phyloP scores from a whole-genome alignment of 2,329 filamentous ascomycete species.

The Monosporascus sp. region DNA sequence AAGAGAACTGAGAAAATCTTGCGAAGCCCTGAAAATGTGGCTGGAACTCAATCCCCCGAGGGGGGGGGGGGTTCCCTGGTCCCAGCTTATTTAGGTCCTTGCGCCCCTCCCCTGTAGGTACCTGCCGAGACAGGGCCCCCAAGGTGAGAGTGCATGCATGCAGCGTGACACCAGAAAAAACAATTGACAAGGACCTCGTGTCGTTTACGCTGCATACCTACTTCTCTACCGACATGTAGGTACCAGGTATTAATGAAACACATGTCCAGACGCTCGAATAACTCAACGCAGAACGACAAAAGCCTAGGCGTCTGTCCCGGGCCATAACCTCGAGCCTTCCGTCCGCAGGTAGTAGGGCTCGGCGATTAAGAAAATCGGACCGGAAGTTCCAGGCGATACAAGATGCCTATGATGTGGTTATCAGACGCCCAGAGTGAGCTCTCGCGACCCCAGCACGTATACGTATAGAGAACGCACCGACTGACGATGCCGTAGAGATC shows the following conservation, averaged over 20 bases:
- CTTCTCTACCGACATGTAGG: too few relatives aligned
- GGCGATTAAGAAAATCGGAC: too few relatives aligned
- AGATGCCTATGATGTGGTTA: constrained; percentile 90
- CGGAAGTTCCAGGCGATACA: constrained; percentile 19
- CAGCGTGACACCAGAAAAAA: background rate
- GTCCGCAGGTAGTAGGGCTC: too few relatives aligned
- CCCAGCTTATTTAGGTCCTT: background rate
- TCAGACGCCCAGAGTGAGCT: constrained; percentile 88
- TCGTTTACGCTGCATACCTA: background rate
- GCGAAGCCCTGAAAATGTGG: background rate
- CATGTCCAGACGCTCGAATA: background rate
- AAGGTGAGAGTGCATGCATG: background rate
- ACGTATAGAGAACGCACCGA: constrained; percentile 8
- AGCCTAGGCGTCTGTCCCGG: too few relatives aligned
- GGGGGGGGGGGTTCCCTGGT: too few relatives aligned
- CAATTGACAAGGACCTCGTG: background rate
- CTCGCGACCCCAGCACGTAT: constrained; percentile 6
- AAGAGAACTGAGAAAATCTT: too few relatives aligned
- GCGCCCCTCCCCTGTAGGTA: background rate
- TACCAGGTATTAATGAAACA: background rate
- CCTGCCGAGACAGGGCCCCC: background rate
- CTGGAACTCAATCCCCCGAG: background rate
- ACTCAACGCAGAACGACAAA: too few relatives aligned
- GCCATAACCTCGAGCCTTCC: too few relatives aligned
- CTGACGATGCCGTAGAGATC: constrained; percentile 64